These are phyloP conservation scores for Ganoderma sinense DNA, from an alignment of 1,284 basidiomycete genomes.

Conservation along the genomic window DNA sequence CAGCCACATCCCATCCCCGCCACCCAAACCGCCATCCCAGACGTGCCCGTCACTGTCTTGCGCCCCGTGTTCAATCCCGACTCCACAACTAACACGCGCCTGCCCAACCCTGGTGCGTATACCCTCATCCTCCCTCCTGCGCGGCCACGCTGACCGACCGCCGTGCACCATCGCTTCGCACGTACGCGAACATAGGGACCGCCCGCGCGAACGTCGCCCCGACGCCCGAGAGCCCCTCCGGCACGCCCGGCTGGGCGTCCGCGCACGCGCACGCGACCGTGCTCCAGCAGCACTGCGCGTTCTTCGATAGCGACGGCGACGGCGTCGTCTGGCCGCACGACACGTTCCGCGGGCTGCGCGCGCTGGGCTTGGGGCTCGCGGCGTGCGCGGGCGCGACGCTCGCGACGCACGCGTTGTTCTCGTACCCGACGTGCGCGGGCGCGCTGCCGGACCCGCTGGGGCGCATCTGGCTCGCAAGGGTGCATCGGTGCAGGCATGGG, in stretches of 20 bases:
- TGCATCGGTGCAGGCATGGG: constrained; percentile 56
- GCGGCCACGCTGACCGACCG: too few species aligned
- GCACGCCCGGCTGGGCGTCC: constrained; percentile 30
- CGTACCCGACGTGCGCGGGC: constrained; percentile 43
- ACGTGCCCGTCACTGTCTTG: constrained; percentile 28
- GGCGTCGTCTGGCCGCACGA: constrained; percentile 55
- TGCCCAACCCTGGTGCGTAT: constrained; percentile 29
- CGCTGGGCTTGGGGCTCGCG: constrained; percentile 53
- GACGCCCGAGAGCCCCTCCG: constrained; percentile 17
- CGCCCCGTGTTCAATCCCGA: constrained; percentile 31
- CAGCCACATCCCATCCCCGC: neutral
- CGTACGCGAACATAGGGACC: constrained; percentile 25
- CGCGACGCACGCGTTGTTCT: constrained; percentile 48
- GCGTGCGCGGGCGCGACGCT: constrained; percentile 42
- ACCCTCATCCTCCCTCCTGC: neutral
- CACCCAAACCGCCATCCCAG: constrained; percentile 23
- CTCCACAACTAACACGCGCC: constrained; percentile 12
- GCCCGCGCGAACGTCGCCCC: constrained; percentile 29
- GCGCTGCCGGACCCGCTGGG: constrained; percentile 50
- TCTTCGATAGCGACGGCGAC: constrained; percentile 52
- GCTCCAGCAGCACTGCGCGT: constrained; percentile 52
- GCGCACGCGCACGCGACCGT: constrained; percentile 33
- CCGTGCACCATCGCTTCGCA: too few species aligned
- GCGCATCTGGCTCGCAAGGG: constrained; percentile 49
- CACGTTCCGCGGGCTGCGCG: constrained; percentile 51